Conservation (phyloP, 2,329 filamentous ascomycete species). For the Diaporthe vexans region DNA sequence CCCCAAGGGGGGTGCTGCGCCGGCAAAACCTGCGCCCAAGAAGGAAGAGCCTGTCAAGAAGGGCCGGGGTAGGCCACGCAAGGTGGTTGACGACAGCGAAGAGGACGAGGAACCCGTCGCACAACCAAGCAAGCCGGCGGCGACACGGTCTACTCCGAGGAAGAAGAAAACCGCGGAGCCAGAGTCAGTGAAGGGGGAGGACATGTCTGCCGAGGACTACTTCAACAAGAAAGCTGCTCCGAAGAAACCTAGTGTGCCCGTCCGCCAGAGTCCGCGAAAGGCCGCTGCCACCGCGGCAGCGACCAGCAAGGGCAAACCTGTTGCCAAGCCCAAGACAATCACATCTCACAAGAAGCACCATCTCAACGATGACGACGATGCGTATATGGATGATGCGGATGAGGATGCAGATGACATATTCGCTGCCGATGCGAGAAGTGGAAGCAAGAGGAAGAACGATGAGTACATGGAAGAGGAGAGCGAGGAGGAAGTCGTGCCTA, state of each 20-base stretch:
- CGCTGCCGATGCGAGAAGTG: conserved; percentile 76
- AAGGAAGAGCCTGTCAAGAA: conserved; percentile 50
- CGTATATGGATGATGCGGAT: conserved; percentile 76
- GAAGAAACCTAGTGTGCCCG: conserved; percentile 56
- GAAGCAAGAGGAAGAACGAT: conserved; percentile 78
- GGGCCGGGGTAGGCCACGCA: conserved; percentile 52
- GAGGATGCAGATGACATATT: conserved; percentile 88
- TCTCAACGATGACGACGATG: conserved; percentile 67
- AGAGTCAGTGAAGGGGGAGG: conserved; percentile 61
- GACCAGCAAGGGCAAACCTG: conserved; percentile 46
- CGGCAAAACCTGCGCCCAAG: conserved; percentile 52
- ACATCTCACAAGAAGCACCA: conserved; percentile 57
- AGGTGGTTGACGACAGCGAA: conserved; percentile 57
- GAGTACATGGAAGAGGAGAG: conserved; percentile 81
- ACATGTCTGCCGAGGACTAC: conserved; percentile 70
- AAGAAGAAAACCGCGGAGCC: conserved; percentile 69
- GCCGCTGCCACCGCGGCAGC: conserved; percentile 54
- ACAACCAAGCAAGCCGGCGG: conserved; percentile 68
- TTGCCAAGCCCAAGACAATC: conserved; percentile 53
- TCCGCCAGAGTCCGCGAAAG: conserved; percentile 66
- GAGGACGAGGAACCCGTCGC: conserved; percentile 66
- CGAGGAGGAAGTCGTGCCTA: conserved; percentile 65
- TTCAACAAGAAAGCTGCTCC: conserved; percentile 60
- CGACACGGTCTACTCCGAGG: conserved; percentile 59
- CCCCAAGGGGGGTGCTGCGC: conserved; percentile 67